Conservation (phyloP, 495 filamentous ascomycete species). For the Aspergillus bertholletiae region DNA sequence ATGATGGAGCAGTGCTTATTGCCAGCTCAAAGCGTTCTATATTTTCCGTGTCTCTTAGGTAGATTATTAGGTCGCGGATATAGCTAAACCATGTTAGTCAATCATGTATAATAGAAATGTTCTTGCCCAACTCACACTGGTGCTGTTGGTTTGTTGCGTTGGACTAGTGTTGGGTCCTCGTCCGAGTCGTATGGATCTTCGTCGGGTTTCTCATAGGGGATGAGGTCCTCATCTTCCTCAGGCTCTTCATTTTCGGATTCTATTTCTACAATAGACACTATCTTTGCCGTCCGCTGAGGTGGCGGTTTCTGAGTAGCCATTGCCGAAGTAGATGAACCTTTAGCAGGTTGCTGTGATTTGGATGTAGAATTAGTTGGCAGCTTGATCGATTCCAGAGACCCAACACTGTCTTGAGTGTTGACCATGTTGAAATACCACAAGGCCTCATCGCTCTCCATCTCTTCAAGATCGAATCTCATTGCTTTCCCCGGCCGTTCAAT, state of each 20-base stretch:
- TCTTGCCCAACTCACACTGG: slow-evolving; percentile 60
- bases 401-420: slow-evolving; percentile 58
- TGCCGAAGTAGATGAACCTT: slow-evolving; percentile 4
- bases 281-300: slow-evolving; percentile 39
- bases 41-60: slow-evolving; percentile 75
- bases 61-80: slow-evolving; percentile 77
- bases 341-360: neutral
- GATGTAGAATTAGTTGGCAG: slow-evolving; percentile 3
- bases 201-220: slow-evolving; percentile 85
- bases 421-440: slow-evolving; percentile 72
- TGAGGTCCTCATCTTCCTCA: slow-evolving; percentile 67
- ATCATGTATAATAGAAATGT: neutral
- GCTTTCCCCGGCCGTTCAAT: slow-evolving; percentile 70
- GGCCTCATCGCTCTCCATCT: slow-evolving; percentile 67
- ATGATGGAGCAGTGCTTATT: slow-evolving; percentile 65
- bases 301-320: slow-evolving; percentile 10
- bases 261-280: slow-evolving; percentile 68
- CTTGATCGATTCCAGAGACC: slow-evolving; percentile 51
- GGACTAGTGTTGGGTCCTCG: slow-evolving; percentile 83
- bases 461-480: slow-evolving; percentile 83
- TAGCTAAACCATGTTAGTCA: slow-evolving; percentile 48
- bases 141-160: slow-evolving; percentile 74
- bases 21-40: slow-evolving; percentile 81
- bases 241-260: slow-evolving; percentile 42
- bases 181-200: slow-evolving; percentile 90